Evolutionary conservation across 768 basidiomycete genomes (phyloP).

Genomic region (Flagelloscypha sp.): DNA sequence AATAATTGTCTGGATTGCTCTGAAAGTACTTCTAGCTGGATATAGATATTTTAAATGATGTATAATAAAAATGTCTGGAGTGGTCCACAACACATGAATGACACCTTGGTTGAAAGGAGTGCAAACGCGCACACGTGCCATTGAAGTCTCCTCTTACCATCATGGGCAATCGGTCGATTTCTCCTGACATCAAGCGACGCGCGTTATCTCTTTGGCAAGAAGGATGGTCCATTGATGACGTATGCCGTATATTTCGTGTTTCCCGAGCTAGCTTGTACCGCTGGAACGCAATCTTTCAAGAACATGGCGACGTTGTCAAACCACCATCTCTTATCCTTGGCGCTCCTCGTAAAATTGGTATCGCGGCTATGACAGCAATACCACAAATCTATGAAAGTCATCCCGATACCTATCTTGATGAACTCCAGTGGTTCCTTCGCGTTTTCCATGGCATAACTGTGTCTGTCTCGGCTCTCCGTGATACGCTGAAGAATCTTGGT

Average conservation of each 20-base stretch:
- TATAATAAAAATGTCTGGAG: no score
- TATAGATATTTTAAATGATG: no score
- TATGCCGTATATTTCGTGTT: conserved; percentile 11
- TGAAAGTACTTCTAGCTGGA: no score
- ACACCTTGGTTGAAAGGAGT: no score
- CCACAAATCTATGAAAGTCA: conserved; percentile 7
- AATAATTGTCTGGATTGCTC: no score
- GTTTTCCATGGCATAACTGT: conserved; percentile 12
- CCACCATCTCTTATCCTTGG: conserved; percentile 15
- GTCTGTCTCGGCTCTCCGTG: conserved; percentile 6
- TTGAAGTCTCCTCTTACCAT: no score
- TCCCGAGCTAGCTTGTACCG: conserved; percentile 13
- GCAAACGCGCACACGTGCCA: no score
- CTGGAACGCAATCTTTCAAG: conserved; percentile 13
- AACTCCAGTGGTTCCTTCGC: conserved; percentile 9
- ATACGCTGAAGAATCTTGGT: conserved; percentile 11
- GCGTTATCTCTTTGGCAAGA: conserved; percentile 12
- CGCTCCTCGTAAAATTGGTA: conserved; percentile 6
- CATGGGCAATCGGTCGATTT: conserved; percentile 9
- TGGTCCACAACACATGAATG: no score
- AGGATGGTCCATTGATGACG: conserved; percentile 14
- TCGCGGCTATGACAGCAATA: conserved; percentile 7
- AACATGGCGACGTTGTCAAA: conserved; percentile 7
- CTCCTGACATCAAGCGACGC: conserved; percentile 12
- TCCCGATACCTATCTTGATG: conserved; percentile 8